Evolutionary conservation across 208 protist genomes (phyloP), one percentile per base, ranked within the genome.

Genomic region (Crithidia brevicula): DNA sequence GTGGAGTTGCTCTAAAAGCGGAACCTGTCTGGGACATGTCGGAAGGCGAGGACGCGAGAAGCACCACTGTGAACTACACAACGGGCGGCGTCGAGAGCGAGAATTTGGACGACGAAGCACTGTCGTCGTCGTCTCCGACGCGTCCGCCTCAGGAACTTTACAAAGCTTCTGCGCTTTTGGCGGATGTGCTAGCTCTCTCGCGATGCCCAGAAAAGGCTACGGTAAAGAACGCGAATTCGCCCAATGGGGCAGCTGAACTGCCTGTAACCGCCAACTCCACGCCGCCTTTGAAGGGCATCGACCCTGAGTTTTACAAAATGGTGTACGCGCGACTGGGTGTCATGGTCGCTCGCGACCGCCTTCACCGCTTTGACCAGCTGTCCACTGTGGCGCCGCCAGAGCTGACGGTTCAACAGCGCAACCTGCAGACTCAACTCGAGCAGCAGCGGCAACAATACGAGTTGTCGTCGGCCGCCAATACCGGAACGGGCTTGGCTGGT

Each of bases 311-410:
- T 53, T 95, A 86, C 78, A 71, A 80, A 15, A 92, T 95, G 90
- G 85, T 92, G 38, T 89, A 95, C 69, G 87, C 90, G 4, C 82
- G 90, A 2, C 71, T 95, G 18, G 85, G 85, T 31, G 76, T 93
- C 22, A 81, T 95, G 70, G 85, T 91, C 8, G 79, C 85, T 6
- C 87, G 90, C 16, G 74, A 93, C 43, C 79, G 77, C 11, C 72
- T 95, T 15, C 71, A 79, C 31, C 72, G 71, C 31, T 92, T 91
- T 62, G 72, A 83, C 31, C 59, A 40, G n/a, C 34, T 59, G n/a
- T 74, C 77, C 4, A 34, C 49, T 0, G 57, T 79, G n/a, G 33
- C 53, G 4, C 49, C 73, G 18, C 83, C 90, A 15, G 61, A 74
- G 50, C 59, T 95, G 34, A 92, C 83, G n/a, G 36, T 71, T 28